These are phyloP conservation scores for Luzula sylvatica DNA, from an alignment of 176 grass and related monocot species.

Conservation along the genomic window DNA sequence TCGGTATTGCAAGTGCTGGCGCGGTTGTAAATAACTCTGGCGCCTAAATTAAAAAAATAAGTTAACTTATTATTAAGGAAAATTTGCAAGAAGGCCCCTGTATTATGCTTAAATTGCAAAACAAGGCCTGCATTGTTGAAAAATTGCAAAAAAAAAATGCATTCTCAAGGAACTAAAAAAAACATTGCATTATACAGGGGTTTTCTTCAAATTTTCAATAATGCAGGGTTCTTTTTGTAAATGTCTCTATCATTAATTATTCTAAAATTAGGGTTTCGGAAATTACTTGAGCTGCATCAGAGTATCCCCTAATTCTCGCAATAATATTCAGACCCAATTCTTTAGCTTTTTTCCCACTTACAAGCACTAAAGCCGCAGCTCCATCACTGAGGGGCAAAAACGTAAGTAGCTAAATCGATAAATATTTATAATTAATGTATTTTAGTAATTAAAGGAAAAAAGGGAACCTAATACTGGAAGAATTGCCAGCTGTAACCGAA, in stretches of 20 bases:
- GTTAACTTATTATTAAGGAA: neutral
- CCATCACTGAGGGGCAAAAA: slow-evolving; percentile 52
- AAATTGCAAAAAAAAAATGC: no score
- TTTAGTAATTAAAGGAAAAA: neutral
- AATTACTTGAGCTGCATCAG: slow-evolving; percentile 85
- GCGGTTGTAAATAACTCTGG: slow-evolving; percentile 85
- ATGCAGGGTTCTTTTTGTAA: neutral
- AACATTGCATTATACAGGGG: no score
- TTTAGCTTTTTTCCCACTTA: slow-evolving; percentile 76
- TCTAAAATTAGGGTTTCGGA: neutral
- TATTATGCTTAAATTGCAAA: no score
- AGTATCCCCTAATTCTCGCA: slow-evolving; percentile 78
- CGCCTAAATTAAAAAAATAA: slow-evolving; percentile 38
- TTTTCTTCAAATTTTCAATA: no score
- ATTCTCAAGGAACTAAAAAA: no score
- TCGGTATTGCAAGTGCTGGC: slow-evolving; percentile 90
- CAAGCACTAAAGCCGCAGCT: slow-evolving; percentile 82
- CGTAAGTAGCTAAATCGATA: neutral
- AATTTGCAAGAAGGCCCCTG: no score
- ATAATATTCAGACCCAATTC: slow-evolving; percentile 63
- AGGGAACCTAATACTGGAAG: slow-evolving; percentile 77
- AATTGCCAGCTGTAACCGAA: slow-evolving; percentile 69
- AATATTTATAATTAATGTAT: neutral
- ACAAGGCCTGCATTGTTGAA: no score
- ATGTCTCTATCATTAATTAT: neutral